phyloP scores from a whole-genome alignment of 176 grass and related monocot genomes.

The Lolium rigidum region DNA sequence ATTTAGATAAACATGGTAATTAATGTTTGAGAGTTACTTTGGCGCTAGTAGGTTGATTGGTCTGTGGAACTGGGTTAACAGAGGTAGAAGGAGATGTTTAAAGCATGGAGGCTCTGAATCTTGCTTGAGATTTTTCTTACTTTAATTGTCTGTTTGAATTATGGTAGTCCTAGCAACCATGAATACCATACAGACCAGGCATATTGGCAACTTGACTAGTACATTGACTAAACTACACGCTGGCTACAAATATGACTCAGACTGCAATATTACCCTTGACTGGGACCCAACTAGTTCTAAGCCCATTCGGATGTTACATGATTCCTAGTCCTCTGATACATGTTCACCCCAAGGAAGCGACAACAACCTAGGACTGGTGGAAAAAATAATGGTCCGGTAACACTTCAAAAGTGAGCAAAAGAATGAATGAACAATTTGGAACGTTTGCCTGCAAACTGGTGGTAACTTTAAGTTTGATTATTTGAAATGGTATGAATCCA shows the following conservation, averaged over 20 bases:
- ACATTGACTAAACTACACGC: too few relatives aligned
- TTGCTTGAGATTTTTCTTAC: too few relatives aligned
- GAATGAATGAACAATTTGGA: too few relatives aligned
- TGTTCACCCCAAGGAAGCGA: too few relatives aligned
- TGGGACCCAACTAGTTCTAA: not conserved
- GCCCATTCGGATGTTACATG: not conserved
- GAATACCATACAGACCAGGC: not conserved
- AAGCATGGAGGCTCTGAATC: too few relatives aligned
- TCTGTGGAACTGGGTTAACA: not conserved
- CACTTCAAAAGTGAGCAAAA: too few relatives aligned
- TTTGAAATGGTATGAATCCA: slow-evolving; percentile 5
- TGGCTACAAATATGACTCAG: not conserved
- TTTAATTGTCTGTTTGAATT: too few relatives aligned
- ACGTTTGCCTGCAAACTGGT: not conserved
- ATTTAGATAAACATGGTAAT: not conserved
- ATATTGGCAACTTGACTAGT: not conserved
- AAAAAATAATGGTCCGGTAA: too few relatives aligned
- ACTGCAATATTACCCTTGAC: not conserved
- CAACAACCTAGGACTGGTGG: too few relatives aligned
- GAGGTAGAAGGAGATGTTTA: not conserved
- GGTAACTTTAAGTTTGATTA: not conserved
- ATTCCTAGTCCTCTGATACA: too few relatives aligned
- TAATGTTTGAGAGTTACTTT: not conserved
- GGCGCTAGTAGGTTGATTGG: not conserved
- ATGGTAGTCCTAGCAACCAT: not conserved